Evolutionary conservation across 2,329 filamentous ascomycete species (phyloP), one percentile per base, ranked within the genome.

Genomic region (Arthroderma uncinatum): DNA sequence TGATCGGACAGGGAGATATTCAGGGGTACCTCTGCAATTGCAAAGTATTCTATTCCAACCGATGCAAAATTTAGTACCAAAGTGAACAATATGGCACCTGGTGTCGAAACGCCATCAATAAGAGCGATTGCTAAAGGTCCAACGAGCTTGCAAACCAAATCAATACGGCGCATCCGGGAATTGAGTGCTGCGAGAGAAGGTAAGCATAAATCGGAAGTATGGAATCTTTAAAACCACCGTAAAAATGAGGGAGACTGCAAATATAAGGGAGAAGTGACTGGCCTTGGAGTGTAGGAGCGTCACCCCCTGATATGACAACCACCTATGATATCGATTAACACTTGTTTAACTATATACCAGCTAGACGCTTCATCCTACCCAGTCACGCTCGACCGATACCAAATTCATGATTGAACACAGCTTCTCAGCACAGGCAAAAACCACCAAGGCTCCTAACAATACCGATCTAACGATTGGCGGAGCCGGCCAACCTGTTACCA

Each of bases 341-440:
- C 7, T 8, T 47, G 16, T 5, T 47, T 7, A 9, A 5, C 37
- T 40, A 42, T 55, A 39, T 30, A 12, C 12, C 40, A 25, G 21
- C n/a, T 7, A 9, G 39, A 30, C 4, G n/a, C 33, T 33, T 33
- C 4, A 52, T 21, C 68, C 53, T 61, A 74, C 70, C 85, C 86
- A 89, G 63, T 90, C 86, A 64, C 82, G 75, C 67, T 89, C 86
- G 0, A 90, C 78, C 0, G 86, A 76, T 0, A 89, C 79, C 0
- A 81, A 75, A 65, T 89, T 89, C 67, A 82, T 76, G 4, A 84
- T 76, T 1, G 82, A 77, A 12, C 75, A 77, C 7, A 88, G 68
- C 66, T 89, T 90, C 69, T 90, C 87, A 1, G 84, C 64, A 57
- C 85, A 86, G 0, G 84, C 83, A 47, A 88, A 70, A 0, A 80